Base-by-base conservation (phyloP, 1,284 basidiomycete genomes). In the Irpex sp. region DNA sequence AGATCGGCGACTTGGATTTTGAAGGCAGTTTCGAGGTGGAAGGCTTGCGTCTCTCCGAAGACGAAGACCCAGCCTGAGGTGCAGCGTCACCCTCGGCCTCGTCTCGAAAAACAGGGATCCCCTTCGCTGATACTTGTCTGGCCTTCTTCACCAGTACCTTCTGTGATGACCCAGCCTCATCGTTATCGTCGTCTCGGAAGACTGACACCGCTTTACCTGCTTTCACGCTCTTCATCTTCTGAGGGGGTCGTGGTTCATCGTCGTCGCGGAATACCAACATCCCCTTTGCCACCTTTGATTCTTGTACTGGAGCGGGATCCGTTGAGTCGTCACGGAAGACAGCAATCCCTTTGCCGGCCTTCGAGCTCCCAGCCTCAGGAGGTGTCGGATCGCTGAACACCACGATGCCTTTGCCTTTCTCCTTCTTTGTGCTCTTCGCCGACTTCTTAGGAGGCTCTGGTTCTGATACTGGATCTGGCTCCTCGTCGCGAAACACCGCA, bases 1-100 rank as follows among this genome's bases (percentile, higher is more conserved):
- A 56, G 19, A 69, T 57, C 57, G 70, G 72, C 58, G 69, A 66
- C 57, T 68, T 74, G 6, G 28, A 33, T 33, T 33, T 33, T 5
- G 28, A 33, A 33, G 28, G 28, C 6, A 33, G 3, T 33, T 33
- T 33, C 28, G 28, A 33, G 18, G 33, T 49, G 59, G 70, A 73
- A 58, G 70, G 65, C 58, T 69, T 74, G n/a, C 0, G 19, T n/a
- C 33, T 51, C 0, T 23, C 23, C 23, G 23, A 23, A 23, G 57
- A 18, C 2, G 14, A 37, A 64, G 66, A 68, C n/a, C 19, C 14
- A 54, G 19, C 8, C 16, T 60, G 28, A 33, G 28, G 28, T 7
- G 28, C 28, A 6, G 2, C 28, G 28, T 33, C 28, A 33, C 62
- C 4, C 66, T 42, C 7, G 65, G 61, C 56, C 72, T 59, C 61